These are phyloP conservation scores for Tulasnella sp. DNA, from an alignment of 768 basidiomycete genomes.

Conservation along the genomic window DNA sequence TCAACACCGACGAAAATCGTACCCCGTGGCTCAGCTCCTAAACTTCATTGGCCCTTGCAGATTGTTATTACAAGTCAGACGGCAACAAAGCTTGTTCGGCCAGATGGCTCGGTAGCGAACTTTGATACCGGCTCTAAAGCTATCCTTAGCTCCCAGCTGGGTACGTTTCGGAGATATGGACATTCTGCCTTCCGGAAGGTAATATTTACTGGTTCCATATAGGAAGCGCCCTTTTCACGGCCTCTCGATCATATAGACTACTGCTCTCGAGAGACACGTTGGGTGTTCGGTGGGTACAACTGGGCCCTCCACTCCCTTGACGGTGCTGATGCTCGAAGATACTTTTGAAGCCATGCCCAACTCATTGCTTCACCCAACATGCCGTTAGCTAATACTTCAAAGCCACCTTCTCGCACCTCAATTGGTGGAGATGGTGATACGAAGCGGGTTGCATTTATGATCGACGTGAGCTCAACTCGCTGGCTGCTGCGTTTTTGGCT, in stretches of 20 bases:
- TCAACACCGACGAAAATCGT: not conserved
- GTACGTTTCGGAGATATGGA: not conserved
- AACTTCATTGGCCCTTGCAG: not conserved
- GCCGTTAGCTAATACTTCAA: not conserved
- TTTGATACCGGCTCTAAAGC: constrained; percentile 6
- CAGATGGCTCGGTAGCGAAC: not conserved
- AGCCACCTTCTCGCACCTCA: not conserved
- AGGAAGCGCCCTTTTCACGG: constrained; percentile 27
- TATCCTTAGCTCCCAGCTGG: constrained; percentile 16
- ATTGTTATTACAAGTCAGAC: constrained; percentile 31
- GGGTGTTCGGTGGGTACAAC: constrained; percentile 9
- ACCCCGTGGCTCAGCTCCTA: not conserved
- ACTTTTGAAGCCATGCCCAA: constrained; percentile 2
- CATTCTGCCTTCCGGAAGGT: not conserved
- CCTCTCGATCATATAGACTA: constrained; percentile 27
- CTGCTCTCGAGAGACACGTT: constrained; percentile 21
- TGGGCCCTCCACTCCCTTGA: not conserved
- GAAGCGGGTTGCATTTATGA: constrained; percentile 21
- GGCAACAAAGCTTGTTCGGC: constrained; percentile 21
- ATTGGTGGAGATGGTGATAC: not conserved
- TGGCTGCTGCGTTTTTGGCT: not conserved
- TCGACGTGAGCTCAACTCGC: constrained; percentile 25
- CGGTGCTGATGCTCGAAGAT: not conserved
- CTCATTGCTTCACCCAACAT: constrained; percentile 23
- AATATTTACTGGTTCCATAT: not conserved